These are phyloP conservation scores for Amauroascus verrucosus DNA, from an alignment of 2,329 filamentous ascomycete genomes.

Conservation along the genomic window DNA sequence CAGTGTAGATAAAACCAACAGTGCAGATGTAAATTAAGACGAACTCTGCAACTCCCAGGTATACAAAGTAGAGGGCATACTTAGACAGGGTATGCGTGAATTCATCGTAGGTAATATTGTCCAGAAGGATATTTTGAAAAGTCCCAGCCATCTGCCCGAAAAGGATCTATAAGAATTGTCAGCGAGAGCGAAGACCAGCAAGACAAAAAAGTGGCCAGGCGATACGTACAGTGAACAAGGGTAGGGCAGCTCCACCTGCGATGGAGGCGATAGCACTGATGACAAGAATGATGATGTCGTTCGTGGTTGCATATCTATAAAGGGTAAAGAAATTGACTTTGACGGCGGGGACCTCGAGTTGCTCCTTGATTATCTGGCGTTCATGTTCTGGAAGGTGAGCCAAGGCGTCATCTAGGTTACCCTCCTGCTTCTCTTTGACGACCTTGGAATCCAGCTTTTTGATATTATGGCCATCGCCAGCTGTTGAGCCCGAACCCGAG, in stretches of 20 bases:
- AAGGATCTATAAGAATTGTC: conserved; percentile 38
- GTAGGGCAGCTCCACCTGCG: conserved; percentile 61
- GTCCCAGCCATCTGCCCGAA: conserved; percentile 66
- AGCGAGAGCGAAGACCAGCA: background rate
- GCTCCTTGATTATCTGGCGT: conserved; percentile 55
- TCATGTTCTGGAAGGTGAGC: conserved; percentile 56
- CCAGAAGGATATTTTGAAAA: conserved; percentile 56
- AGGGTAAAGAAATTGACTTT: conserved; percentile 56
- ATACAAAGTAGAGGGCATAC: conserved; percentile 73
- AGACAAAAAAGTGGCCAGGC: background rate
- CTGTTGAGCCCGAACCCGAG: conserved; percentile 6
- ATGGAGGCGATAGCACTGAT: conserved; percentile 57
- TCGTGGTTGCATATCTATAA: conserved; percentile 59
- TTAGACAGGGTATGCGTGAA: conserved; percentile 53
- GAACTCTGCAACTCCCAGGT: conserved; percentile 73
- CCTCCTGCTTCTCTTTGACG: conserved; percentile 24
- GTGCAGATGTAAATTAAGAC: conserved; percentile 68
- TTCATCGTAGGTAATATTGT: conserved; percentile 38
- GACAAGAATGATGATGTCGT: conserved; percentile 54
- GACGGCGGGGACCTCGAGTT: conserved; percentile 55
- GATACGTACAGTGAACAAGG: conserved; percentile 59
- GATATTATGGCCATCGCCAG: conserved; percentile 9
- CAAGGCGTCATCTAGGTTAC: conserved; percentile 45
- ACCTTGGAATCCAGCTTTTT: conserved; percentile 34
- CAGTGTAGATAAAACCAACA: conserved; percentile 80